phyloP scores from a whole-genome alignment of 306 rosid species.

The Oemleria cerasiformis region DNA sequence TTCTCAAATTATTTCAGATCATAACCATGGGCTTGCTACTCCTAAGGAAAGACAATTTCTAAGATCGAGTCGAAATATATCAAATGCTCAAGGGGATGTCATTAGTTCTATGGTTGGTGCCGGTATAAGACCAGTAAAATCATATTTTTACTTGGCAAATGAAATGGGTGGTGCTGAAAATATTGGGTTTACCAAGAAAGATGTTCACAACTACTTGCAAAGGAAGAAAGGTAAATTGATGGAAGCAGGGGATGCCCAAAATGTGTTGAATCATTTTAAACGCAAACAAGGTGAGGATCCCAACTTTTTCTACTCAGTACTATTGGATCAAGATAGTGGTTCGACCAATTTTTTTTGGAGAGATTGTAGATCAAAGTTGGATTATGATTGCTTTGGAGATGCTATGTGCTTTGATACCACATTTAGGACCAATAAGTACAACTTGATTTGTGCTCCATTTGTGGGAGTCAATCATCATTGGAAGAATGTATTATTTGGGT shows the following conservation, averaged over 20 bases:
- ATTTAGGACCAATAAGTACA: neutral
- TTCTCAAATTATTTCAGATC: too few species aligned
- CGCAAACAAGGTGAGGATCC: conserved; percentile 7
- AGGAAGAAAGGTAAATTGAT: neutral
- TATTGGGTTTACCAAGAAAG: too few species aligned
- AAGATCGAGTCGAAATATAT: neutral
- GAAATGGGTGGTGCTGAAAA: too few species aligned
- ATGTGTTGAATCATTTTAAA: conserved; percentile 3
- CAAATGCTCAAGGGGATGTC: neutral
- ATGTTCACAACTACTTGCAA: too few species aligned
- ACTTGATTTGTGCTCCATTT: too few species aligned
- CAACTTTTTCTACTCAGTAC: conserved; percentile 14
- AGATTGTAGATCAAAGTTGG: conserved; percentile 15
- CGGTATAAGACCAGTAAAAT: too few species aligned
- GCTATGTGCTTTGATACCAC: conserved; percentile 13
- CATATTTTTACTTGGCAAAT: neutral
- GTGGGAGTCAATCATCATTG: too few species aligned
- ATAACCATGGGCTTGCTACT: neutral
- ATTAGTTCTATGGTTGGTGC: neutral
- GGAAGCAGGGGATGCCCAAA: conserved; percentile 10
- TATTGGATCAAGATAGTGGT: neutral
- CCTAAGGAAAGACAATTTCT: neutral
- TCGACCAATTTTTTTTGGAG: conserved; percentile 23
- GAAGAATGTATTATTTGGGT: too few species aligned
- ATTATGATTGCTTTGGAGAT: too few species aligned